Evolutionary conservation across 1,284 basidiomycete genomes (phyloP).

Genomic region (Cutaneotrichosporon sp.): DNA sequence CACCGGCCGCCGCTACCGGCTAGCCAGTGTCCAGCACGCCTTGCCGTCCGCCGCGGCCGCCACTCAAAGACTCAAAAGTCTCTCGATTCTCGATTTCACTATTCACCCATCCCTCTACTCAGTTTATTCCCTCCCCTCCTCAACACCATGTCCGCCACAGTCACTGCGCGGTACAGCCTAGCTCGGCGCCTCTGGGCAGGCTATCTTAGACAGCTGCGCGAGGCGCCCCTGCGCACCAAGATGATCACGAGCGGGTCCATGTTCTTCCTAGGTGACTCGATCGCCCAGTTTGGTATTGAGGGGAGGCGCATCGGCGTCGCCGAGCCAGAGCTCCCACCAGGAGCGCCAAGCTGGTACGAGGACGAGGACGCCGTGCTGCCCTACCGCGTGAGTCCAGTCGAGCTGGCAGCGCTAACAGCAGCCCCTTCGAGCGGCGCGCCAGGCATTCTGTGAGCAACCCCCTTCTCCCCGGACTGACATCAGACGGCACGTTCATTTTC

Average conservation of each 20-base stretch:
- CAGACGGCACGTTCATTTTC: constrained; percentile 17
- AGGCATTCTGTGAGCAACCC: constrained; percentile 10
- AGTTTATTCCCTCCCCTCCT: not conserved
- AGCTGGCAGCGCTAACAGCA: not conserved
- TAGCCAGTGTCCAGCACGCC: too few relatives aligned
- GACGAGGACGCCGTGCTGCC: not conserved
- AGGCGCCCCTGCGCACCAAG: constrained; percentile 17
- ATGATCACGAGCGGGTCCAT: constrained; percentile 16
- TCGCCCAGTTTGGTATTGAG: constrained; percentile 25
- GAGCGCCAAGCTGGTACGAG: not conserved
- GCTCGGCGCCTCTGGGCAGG: constrained; percentile 1
- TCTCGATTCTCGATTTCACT: not conserved
- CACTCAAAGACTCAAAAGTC: too few relatives aligned
- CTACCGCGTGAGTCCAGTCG: not conserved
- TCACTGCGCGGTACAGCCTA: not conserved
- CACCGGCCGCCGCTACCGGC: too few relatives aligned
- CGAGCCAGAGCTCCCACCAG: not conserved
- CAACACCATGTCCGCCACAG: not conserved
- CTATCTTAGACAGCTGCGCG: constrained; percentile 10
- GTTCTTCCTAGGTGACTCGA: constrained; percentile 16
- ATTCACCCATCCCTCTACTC: not conserved
- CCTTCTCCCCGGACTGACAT: not conserved
- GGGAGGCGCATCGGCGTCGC: constrained; percentile 2
- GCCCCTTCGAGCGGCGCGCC: constrained; percentile 10
- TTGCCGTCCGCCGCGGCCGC: too few relatives aligned